Base-by-base conservation (phyloP, 441 rosid genomes). In the Eruca vesicaria region DNA sequence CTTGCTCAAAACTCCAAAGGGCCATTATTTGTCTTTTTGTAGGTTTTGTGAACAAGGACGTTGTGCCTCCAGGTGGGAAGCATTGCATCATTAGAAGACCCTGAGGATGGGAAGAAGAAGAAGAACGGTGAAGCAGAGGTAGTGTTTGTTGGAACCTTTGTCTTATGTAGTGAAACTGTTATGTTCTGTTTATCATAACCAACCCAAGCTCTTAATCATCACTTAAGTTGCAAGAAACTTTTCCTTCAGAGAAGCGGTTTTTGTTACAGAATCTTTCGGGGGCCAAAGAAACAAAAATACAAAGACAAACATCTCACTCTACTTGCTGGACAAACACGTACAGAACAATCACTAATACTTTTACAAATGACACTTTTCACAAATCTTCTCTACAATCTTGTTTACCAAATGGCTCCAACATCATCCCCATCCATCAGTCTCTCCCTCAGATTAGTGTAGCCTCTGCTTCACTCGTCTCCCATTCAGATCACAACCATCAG, bases 381-480 rank as follows among this genome's bases (percentile, higher is more conserved):
- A 77, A 77, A 77, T 58, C 63, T 76, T 75, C 64, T 60, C 68
- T 77, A 77, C 9, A 58, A 48, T 33, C 50, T 53, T 77, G 63
- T 65, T 58, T 58, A 58, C 63, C 58, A 60, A 29, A 29, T 45
- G 66, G 48, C 71, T 38, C 36, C 71, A 63, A 43, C 63, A 58
- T 23, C 66, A 63, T 56, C 60, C n/a, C n/a, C n/a, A n/a, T n/a
- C n/a, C n/a, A n/a, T 57, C 29, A 18, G 23, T 68, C 55, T 19
- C 50, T 15, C 26, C 29, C 67, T 52, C 63, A 23, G 55, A 45
- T 72, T 15, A 78, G 28, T 83, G 86, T 68, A 90, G 75, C 87
- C 98, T 85, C 82, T 87, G 99, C 93, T 94, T 96, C 79, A 94
- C 99, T 63, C 99, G 86, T 72, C 99, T 82, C 20, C 98, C 98